Evolutionary conservation across 176 grass and related monocot species (phyloP).

Genomic region (Leersia perrieri): DNA sequence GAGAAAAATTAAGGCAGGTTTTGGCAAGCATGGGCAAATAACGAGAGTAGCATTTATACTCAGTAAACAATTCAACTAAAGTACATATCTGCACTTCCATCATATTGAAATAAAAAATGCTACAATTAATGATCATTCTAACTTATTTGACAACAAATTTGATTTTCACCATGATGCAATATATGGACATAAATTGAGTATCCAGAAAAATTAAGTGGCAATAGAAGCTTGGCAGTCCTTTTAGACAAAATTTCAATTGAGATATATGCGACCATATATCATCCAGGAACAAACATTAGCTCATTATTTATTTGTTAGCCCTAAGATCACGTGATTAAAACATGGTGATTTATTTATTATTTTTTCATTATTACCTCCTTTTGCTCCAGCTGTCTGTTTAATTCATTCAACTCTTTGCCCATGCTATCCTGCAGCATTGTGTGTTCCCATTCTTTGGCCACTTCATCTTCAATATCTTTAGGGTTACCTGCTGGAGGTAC

Average conservation of each 20-base stretch:
- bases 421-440: slow-evolving; percentile 90
- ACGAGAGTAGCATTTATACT: slow-evolving; percentile 1
- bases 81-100: background rate
- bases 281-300: background rate
- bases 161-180: background rate
- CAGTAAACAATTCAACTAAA: background rate
- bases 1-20: slow-evolving; percentile 14
- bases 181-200: background rate
- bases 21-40: background rate
- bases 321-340: background rate
- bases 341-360: slow-evolving; percentile 4
- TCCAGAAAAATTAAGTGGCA: background rate
- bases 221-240: background rate
- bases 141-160: background rate
- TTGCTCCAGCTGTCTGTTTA: slow-evolving; percentile 88
- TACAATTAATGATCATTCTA: background rate
- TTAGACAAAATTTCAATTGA: background rate
- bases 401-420: slow-evolving; percentile 93
- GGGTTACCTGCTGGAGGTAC: slow-evolving; percentile 45
- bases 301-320: background rate
- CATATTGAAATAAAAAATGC: background rate
- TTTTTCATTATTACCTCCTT: slow-evolving; percentile 66
- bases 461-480: slow-evolving; percentile 95
- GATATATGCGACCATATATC: slow-evolving; percentile 6
- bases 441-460: slow-evolving; percentile 94